phyloP scores from a whole-genome alignment of 163 green algal genomes.

The Scenedesmus sp. region DNA sequence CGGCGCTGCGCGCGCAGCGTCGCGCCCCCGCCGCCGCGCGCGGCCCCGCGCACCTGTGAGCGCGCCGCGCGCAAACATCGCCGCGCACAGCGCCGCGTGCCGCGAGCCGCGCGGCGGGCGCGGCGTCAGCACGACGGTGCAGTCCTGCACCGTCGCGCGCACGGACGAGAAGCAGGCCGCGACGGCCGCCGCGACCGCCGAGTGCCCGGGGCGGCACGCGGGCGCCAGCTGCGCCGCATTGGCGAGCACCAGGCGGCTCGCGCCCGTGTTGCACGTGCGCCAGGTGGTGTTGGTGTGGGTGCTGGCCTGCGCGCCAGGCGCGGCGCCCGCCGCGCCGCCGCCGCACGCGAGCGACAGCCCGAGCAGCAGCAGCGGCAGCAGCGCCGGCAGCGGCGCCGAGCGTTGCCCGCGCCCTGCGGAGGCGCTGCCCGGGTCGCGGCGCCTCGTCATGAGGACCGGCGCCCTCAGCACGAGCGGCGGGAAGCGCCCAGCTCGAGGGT shows the following conservation, averaged over 20 bases:
- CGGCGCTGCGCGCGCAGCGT: too few relatives aligned
- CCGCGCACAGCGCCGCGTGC: not conserved
- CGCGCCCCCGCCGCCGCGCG: too few relatives aligned
- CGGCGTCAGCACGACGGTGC: not conserved
- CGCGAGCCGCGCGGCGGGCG: too few relatives aligned
- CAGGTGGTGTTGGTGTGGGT: conserved; percentile 20
- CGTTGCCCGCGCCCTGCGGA: not conserved
- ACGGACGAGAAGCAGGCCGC: not conserved
- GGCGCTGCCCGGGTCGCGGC: too few relatives aligned
- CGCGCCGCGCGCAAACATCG: not conserved
- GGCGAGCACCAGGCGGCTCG: conserved; percentile 2
- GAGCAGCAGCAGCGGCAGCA: not conserved
- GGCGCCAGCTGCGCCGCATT: conserved; percentile 18
- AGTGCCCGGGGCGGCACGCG: not conserved
- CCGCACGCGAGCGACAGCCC: not conserved
- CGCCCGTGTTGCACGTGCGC: conserved; percentile 13
- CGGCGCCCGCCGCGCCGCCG: not conserved
- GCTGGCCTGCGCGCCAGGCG: not conserved
- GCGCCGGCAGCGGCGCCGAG: conserved; percentile 3
- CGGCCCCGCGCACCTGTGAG: not conserved
- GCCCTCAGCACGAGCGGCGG: too few relatives aligned
- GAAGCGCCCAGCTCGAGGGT: too few relatives aligned
- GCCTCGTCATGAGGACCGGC: too few relatives aligned
- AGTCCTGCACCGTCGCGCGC: conserved; percentile 1
- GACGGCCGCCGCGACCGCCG: not conserved